phyloP scores from a whole-genome alignment of 176 grass and related monocot species.

The Oryza glaberrima region DNA sequence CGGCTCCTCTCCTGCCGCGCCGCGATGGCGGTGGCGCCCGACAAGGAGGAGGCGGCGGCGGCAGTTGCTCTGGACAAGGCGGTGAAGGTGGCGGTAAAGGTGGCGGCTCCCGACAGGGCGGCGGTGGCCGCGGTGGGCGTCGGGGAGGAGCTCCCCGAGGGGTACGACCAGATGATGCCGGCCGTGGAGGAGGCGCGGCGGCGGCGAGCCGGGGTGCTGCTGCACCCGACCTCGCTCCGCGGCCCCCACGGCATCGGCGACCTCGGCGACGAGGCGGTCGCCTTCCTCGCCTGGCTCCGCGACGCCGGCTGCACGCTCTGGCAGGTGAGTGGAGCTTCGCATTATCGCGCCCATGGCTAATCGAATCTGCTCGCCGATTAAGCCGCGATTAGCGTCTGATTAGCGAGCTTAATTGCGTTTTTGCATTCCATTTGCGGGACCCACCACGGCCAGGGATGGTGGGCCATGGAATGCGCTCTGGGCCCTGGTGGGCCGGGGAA shows the following conservation, averaged over 20 bases:
- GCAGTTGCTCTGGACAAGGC: slow-evolving; percentile 9
- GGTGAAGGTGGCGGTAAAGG: not conserved
- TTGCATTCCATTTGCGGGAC: not conserved
- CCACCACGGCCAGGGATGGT: not conserved
- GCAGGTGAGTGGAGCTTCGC: slow-evolving; percentile 61
- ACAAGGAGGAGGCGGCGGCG: not conserved
- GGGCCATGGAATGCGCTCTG: not conserved
- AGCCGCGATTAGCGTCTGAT: slow-evolving; percentile 11
- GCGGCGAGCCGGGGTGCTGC: slow-evolving; percentile 72
- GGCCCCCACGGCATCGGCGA: slow-evolving; percentile 80
- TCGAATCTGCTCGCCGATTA: not conserved
- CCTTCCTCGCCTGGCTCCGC: slow-evolving; percentile 79
- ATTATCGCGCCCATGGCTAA: not conserved
- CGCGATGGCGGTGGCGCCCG: slow-evolving; percentile 7
- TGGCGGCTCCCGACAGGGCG: not conserved
- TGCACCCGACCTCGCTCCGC: slow-evolving; percentile 79
- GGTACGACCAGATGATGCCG: slow-evolving; percentile 72
- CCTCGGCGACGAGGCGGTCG: slow-evolving; percentile 67
- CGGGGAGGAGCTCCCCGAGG: slow-evolving; percentile 68
- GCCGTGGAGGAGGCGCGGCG: slow-evolving; percentile 46
- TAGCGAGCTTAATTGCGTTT: slow-evolving; percentile 18
- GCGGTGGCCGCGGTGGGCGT: slow-evolving; percentile 31
- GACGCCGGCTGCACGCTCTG: slow-evolving; percentile 75
- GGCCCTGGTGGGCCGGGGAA: not conserved
- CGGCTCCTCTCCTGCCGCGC: slow-evolving; percentile 32